Evolutionary conservation across 129 eudicot species (phyloP).

Genomic region (Flaveria sonorensis): DNA sequence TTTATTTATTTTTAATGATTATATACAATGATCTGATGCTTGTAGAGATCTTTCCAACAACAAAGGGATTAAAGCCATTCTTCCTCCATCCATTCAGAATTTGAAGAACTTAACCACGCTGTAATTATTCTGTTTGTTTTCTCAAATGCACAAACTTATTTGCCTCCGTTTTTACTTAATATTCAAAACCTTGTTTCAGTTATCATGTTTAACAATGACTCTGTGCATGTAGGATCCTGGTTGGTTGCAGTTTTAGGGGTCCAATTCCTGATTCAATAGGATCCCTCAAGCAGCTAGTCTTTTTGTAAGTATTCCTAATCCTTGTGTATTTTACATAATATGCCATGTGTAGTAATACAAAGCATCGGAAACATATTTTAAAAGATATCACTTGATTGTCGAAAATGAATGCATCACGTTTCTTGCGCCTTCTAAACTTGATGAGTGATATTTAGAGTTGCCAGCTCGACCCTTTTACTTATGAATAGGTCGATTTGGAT

Average conservation of each 20-base stretch:
- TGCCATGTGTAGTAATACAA: neutral
- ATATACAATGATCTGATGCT: neutral
- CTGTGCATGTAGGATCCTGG: conserved; percentile 55
- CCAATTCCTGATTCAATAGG: conserved; percentile 82
- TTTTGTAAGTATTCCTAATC: conserved; percentile 53
- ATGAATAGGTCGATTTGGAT: too few species aligned
- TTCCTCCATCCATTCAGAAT: conserved; percentile 67
- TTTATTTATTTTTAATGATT: neutral
- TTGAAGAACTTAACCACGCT: conserved; percentile 52
- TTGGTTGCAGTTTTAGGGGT: conserved; percentile 80
- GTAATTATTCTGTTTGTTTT: conserved; percentile 45
- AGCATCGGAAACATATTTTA: neutral
- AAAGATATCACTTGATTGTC: neutral
- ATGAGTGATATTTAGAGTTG: too few species aligned
- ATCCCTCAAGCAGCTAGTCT: conserved; percentile 57
- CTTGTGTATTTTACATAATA: neutral
- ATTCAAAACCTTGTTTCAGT: neutral
- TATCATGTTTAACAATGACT: conserved; percentile 7
- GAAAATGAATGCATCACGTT: too few species aligned
- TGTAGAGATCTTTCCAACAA: conserved; percentile 96
- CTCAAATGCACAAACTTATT: neutral
- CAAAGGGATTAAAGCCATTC: conserved; percentile 62
- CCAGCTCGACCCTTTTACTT: too few species aligned
- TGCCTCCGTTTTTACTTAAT: neutral
- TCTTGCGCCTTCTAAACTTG: too few species aligned